phyloP scores from a whole-genome alignment of 306 rosid species.

The Gastrolobium villosum region DNA sequence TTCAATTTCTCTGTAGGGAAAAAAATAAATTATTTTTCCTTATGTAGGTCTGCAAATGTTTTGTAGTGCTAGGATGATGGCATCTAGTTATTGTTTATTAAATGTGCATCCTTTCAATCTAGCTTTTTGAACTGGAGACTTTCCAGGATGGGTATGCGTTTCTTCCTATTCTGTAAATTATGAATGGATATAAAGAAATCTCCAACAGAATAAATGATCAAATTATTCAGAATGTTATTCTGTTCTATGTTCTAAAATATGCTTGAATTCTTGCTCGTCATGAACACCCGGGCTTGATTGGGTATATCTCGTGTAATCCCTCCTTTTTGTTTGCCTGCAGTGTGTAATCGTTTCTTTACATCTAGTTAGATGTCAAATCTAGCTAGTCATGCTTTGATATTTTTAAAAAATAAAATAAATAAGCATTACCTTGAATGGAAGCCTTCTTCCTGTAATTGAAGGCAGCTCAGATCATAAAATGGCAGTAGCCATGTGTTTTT shows the following conservation, averaged over 20 bases:
- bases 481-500: conserved; percentile 4
- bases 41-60: neutral
- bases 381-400: conserved; percentile 26
- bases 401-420: neutral
- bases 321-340: conserved; percentile 6
- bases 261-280: conserved; percentile 11
- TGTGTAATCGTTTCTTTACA: neutral
- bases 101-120: conserved; percentile 17
- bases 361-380: conserved; percentile 10
- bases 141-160: neutral
- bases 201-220: neutral
- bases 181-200: conserved; percentile 6
- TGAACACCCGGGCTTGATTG: conserved; percentile 2
- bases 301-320: conserved; percentile 13
- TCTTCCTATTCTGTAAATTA: conserved; percentile 8
- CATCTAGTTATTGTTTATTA: conserved; percentile 9
- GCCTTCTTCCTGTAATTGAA: neutral
- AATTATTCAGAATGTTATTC: conserved; percentile 16
- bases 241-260: conserved; percentile 18
- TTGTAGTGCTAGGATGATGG: conserved; percentile 1
- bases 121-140: neutral
- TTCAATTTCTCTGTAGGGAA: neutral
- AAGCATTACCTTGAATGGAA: conserved; percentile 7
- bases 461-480: conserved; percentile 21
- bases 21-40: neutral